These are phyloP conservation scores for Parmelia sp. DNA, from an alignment of 495 filamentous ascomycete species.

Conservation along the genomic window DNA sequence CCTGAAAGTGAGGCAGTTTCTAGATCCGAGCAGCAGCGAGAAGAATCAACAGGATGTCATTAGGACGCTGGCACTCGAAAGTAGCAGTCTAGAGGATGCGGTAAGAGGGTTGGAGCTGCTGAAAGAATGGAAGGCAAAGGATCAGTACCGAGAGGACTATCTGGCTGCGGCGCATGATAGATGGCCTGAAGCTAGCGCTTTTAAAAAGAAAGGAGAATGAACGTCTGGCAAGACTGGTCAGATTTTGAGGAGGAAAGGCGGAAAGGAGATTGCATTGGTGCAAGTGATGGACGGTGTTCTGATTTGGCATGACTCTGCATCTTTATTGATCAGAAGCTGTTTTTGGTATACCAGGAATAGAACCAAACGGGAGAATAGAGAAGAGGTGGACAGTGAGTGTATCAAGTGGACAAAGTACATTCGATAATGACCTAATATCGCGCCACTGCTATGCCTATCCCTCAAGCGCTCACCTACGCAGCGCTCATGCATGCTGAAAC, in stretches of 20 bases:
- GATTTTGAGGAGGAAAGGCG: not conserved
- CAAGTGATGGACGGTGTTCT: not conserved
- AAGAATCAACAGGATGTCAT: slow-evolving; percentile 56
- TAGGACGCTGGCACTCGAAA: slow-evolving; percentile 48
- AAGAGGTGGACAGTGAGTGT: not conserved
- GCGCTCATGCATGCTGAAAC: not conserved
- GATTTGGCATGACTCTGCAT: not conserved
- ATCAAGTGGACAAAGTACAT: not conserved
- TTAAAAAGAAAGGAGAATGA: slow-evolving; percentile 29
- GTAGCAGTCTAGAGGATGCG: slow-evolving; percentile 51
- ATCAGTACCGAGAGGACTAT: slow-evolving; percentile 48
- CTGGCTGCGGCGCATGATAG: slow-evolving; percentile 55
- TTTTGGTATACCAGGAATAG: not conserved
- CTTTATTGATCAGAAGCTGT: not conserved
- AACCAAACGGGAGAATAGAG: not conserved
- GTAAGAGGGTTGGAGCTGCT: slow-evolving; percentile 53
- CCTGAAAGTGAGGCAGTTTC: slow-evolving; percentile 51
- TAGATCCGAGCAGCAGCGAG: slow-evolving; percentile 51
- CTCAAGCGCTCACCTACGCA: not conserved
- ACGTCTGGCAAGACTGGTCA: not conserved
- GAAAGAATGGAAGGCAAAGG: slow-evolving; percentile 52
- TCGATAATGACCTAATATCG: not conserved
- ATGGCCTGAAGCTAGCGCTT: slow-evolving; percentile 66
- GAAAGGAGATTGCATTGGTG: not conserved
- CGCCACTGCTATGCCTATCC: not conserved